Conservation (phyloP, 2,329 filamentous ascomycete genomes). For the Monosporascus sp. region DNA sequence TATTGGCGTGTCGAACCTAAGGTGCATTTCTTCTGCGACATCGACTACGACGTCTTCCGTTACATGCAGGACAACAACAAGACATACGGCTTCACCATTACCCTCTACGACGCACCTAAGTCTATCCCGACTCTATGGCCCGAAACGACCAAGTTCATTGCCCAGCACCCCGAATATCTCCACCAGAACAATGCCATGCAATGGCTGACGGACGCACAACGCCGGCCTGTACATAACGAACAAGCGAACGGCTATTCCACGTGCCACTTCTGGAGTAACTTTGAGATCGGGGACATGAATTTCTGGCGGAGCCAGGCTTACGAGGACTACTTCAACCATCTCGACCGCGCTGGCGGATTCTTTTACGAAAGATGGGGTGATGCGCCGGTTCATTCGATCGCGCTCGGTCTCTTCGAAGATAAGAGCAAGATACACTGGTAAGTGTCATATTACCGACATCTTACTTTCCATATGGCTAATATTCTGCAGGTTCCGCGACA, state of each 20-base stretch:
- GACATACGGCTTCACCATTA: conserved; percentile 98
- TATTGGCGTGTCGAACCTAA: conserved; percentile 99
- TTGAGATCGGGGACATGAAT: conserved; percentile 88
- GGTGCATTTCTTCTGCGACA: conserved; percentile 97
- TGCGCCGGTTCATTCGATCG: conserved; percentile 93
- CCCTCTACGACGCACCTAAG: conserved; percentile 85
- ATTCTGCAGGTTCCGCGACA: conserved; percentile 83
- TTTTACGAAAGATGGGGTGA: conserved; percentile 99
- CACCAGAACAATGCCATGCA: conserved; percentile 78
- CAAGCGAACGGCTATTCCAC: conserved; percentile 92
- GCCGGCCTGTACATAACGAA: conserved; percentile 72
- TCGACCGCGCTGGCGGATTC: conserved; percentile 91
- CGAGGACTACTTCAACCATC: conserved; percentile 92
- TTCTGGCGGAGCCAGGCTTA: conserved; percentile 91
- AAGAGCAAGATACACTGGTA: conserved; percentile 88
- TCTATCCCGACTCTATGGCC: conserved; percentile 89
- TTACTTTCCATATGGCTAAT: conserved; percentile 11
- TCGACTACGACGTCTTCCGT: conserved; percentile 97
- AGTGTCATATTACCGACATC: conserved; percentile 25
- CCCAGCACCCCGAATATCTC: conserved; percentile 75
- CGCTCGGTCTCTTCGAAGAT: conserved; percentile 87
- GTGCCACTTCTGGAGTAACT: conserved; percentile 99
- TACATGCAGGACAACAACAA: conserved; percentile 99
- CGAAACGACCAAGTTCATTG: conserved; percentile 87
- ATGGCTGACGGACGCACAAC: conserved; percentile 76